phyloP scores from a whole-genome alignment of 208 protist species.

The Leishmania turanica region DNA sequence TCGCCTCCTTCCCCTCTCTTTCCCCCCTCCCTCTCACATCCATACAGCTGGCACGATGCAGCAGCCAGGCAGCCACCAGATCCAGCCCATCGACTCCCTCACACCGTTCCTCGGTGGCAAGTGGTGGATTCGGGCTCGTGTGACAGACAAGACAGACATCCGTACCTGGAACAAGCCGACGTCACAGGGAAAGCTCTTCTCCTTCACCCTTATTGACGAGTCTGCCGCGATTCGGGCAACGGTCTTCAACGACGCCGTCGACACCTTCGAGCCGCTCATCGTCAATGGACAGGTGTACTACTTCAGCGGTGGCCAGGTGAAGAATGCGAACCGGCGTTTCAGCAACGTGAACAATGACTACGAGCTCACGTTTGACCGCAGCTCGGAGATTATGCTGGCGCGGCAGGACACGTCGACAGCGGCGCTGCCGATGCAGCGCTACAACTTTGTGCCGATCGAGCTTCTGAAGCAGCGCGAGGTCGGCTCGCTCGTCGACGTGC shows the following conservation, averaged over 20 bases:
- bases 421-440: conserved; percentile 76
- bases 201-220: conserved; percentile 92
- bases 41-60: conserved; percentile 24
- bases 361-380: conserved; percentile 89
- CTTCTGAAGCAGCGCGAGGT: conserved; percentile 90
- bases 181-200: conserved; percentile 92
- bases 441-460: conserved; percentile 90
- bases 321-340: conserved; percentile 91
- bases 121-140: conserved; percentile 92
- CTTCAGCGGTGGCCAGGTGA: conserved; percentile 92
- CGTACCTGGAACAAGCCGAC: conserved; percentile 93
- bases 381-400: conserved; percentile 74
- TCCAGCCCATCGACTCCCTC: conserved; percentile 93
- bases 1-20: neutral
- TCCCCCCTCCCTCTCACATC: neutral
- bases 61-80: conserved; percentile 75
- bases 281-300: conserved; percentile 91
- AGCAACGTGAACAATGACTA: conserved; percentile 95
- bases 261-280: conserved; percentile 86
- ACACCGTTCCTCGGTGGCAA: conserved; percentile 87
- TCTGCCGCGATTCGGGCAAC: conserved; percentile 90
- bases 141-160: conserved; percentile 91
- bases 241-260: conserved; percentile 93
- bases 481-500: conserved; percentile 83
- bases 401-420: conserved; percentile 52